Conservation (phyloP, 2,329 filamentous ascomycete genomes). For the Kalaharituber pfeilii region DNA sequence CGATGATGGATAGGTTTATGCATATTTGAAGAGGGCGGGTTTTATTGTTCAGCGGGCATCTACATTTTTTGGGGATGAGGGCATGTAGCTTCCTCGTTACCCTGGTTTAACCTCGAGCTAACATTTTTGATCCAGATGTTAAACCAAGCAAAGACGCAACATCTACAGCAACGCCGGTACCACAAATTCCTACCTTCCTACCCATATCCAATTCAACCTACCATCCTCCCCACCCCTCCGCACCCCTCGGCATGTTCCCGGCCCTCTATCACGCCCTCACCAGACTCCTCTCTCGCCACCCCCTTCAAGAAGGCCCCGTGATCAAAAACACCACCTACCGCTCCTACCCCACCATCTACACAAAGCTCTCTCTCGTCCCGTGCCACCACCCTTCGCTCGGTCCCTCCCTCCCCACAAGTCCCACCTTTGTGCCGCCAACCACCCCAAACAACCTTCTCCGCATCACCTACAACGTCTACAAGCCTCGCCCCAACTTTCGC, state of each 20-base stretch:
- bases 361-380: conserved; percentile 54
- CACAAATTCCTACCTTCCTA: conserved; percentile 19
- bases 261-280: conserved; percentile 7
- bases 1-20: conserved; percentile 52
- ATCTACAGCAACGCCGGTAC: conserved; percentile 24
- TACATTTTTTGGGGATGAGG: conserved; percentile 23
- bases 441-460: conserved; percentile 41
- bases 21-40: conserved; percentile 63
- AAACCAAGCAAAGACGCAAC: neutral
- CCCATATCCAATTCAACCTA: neutral
- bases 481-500: conserved; percentile 50
- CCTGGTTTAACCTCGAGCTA: no score
- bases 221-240: neutral
- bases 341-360: conserved; percentile 54
- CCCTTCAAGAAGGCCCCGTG: conserved; percentile 38
- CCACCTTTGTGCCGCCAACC: conserved; percentile 23
- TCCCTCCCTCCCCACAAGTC: conserved; percentile 25
- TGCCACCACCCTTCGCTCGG: conserved; percentile 42
- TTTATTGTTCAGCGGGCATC: conserved; percentile 63
- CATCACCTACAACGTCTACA: conserved; percentile 69
- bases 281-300: conserved; percentile 32
- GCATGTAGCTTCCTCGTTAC: no score
- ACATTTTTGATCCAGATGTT: no score
- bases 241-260: conserved; percentile 20
- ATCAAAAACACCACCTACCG: conserved; percentile 47